Base-by-base conservation (phyloP, 257 asterid species). In the Fraxinus excelsior region DNA sequence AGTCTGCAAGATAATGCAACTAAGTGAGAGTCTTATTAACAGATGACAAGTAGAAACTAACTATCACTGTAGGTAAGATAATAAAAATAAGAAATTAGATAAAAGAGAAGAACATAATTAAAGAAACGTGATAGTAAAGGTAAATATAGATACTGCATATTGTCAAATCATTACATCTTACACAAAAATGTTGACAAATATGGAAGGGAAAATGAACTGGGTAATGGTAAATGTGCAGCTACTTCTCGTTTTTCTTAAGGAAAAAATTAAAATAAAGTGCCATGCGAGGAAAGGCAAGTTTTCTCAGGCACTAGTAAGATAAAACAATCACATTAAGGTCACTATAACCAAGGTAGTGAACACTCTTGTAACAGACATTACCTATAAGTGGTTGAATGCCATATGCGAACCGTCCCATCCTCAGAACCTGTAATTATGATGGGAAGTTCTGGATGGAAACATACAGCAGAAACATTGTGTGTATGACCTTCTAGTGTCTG, bases 401-500 rank as follows among this genome's bases (percentile, higher is more conserved):
- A 96, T 81, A 96, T 90, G 79, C 98, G 98, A 68, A 93, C 99
- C n/a, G 99, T 96, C 66, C 99, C 99, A 81, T 96, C 99, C 87
- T 96, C 98, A 14, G 99, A 96, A 71, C 98, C 98, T 37, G 99
- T 96, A 75, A 96, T 90, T 75, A 96, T 93, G 40, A 96, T 93
- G 68, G 99, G 99, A 85, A 96, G 99, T 73, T 96, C 98, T 68
- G 99, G 98, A 84, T 96, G 99, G 82, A 96, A 96, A 83, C 97
- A 93, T 77, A 89, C 99, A 72, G 99, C 97, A 81, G 99, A 96
- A n/a, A 96, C 98, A 83, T 96, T 96, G 87, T 96, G 99, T 19
- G 98, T 93, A 77, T 96, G 99, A 79, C 99, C 98, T 69, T 96
- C 99, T 80, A 96, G 91, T n/a, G 97, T 96, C 84, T 96, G 99